Evolutionary conservation across 345 rosid genomes (phyloP).

Genomic region (Linum usitatissimum): DNA sequence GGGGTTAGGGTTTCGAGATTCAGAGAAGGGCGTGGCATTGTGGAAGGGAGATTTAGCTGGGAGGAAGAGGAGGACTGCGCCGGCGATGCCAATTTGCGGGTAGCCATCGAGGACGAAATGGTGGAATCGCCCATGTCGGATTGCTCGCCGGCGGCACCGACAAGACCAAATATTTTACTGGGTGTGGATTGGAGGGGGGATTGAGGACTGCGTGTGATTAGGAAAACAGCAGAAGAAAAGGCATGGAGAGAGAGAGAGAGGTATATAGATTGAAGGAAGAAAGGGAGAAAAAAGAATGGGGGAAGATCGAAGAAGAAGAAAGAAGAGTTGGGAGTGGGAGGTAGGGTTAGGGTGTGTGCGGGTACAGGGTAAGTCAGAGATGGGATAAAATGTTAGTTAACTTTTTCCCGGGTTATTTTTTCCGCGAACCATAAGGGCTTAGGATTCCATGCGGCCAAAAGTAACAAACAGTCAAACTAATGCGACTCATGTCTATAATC

Average conservation of each 20-base stretch:
- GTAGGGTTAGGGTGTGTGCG: constrained; percentile 4
- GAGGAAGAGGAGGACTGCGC: constrained; percentile 13
- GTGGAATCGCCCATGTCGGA: constrained; percentile 16
- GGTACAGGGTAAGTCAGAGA: background rate
- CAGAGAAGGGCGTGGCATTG: constrained; percentile 38
- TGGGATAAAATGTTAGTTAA: constrained; percentile 1
- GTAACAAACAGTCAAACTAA: background rate
- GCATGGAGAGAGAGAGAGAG: background rate
- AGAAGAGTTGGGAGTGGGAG: constrained; percentile 9
- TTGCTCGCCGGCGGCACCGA: background rate
- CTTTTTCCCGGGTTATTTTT: background rate
- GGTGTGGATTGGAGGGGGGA: too few relatives aligned
- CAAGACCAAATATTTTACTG: background rate
- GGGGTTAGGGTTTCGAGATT: constrained; percentile 26
- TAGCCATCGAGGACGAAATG: background rate
- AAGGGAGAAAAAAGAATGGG: background rate
- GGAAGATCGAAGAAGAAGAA: constrained; percentile 7
- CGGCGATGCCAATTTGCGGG: background rate
- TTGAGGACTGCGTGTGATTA: too few relatives aligned
- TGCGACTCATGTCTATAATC: too few relatives aligned
- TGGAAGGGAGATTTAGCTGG: constrained; percentile 45
- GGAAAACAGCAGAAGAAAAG: too few relatives aligned
- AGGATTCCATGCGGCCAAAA: background rate
- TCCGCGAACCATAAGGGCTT: constrained; percentile 12
- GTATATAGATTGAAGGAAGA: background rate